Percentiles rank a stretch among this genome's conserved stretches.
Conservation (phyloP, 306 rosid species). For the Alnus rubra region DNA sequence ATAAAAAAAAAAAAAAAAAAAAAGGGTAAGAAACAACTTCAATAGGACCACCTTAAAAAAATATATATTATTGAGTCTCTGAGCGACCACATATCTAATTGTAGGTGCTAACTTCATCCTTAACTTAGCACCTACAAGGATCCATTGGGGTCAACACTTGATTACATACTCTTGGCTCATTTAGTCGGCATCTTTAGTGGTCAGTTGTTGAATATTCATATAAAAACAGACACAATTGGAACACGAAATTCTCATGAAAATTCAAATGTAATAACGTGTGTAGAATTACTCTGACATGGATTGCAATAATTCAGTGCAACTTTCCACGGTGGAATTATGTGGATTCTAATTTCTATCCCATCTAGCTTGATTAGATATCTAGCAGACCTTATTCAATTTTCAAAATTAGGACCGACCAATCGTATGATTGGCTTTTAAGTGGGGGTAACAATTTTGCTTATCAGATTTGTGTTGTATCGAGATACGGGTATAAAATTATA, state of each 20-base stretch:
- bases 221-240: not conserved
- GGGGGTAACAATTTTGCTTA: too few species aligned
- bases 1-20: too few species aligned
- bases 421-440: too few species aligned
- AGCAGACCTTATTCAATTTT: not conserved
- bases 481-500: too few species aligned
- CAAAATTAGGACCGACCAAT: not conserved
- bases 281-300: not conserved
- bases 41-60: too few species aligned
- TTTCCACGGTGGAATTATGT: not conserved
- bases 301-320: not conserved
- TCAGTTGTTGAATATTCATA: not conserved
- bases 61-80: too few species aligned
- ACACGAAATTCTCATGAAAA: not conserved
- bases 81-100: too few species aligned
- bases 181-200: not conserved
- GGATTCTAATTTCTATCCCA: not conserved
- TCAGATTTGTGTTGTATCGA: too few species aligned
- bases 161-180: not conserved
- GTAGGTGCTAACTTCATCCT: not conserved
- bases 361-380: not conserved
- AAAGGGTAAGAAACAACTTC: too few species aligned
- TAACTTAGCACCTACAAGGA: not conserved
- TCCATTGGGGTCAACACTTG: not conserved
- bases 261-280: not conserved